Base-by-base conservation (phyloP, 345 rosid genomes). In the Acer campestre region DNA sequence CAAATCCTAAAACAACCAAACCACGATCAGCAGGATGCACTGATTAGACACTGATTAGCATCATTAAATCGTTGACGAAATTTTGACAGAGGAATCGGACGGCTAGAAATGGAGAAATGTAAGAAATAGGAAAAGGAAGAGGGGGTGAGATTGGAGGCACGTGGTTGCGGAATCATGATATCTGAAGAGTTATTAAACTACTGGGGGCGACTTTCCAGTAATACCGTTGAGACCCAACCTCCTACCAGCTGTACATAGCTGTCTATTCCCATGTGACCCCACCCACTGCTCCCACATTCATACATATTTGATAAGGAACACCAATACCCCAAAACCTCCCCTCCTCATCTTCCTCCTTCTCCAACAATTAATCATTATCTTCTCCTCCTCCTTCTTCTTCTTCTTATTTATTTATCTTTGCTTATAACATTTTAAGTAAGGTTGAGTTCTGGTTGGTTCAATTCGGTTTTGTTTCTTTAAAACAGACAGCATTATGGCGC, bases 181-280 rank as follows among this genome's bases (percentile, higher is more conserved):
- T 35, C 86, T 86, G 73, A 22, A 73, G 61, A 46, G 67, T 79
- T 78, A 82, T 73, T 83, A 82, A 84, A 86, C 81, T 42, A 82
- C 75, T 80, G 73, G 78, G 17, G 4, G 90, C 90, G 92, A 86
- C 89, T 87, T 90, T 86, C 90, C 88, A 88, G 94, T 91, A 85
- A 86, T 84, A 90, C 93, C 93, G 89, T 91, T 89, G 91, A 89
- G 88, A 77, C 84, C 82, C 86, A 74, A 71, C 86, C 85, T 80
- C 86, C 84, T 22, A 76, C 83, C 93, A 91, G 97, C 97, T 92
- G 92, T 85, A 23, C 81, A 63, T 90, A 89, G 96, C 93, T 94
- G 98, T 92, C 89, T 80, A 71, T 84, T 79, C 84, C 85, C 90
- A 86, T 89, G 89, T 86, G 89, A 89, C 87, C 90, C 86, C 10